phyloP scores from a whole-genome alignment of 495 filamentous ascomycete species.

The Astrothelium subdiscretum region DNA sequence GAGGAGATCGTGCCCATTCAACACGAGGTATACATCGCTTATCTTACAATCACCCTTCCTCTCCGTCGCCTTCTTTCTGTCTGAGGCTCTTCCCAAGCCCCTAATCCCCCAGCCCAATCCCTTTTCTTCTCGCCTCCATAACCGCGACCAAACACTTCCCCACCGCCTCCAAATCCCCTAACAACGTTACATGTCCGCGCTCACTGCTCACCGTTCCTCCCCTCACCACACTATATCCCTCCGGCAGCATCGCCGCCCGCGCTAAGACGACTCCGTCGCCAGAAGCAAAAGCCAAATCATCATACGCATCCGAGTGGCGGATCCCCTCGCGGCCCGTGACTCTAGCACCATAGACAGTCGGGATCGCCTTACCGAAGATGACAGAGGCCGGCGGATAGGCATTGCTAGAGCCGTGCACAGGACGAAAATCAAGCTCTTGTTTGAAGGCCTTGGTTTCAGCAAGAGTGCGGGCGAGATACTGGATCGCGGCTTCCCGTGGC shows the following conservation, averaged over 20 bases:
- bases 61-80: background rate
- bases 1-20: background rate
- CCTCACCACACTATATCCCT: constrained; percentile 59
- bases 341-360: constrained; percentile 70
- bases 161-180: constrained; percentile 76
- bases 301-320: constrained; percentile 66
- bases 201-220: constrained; percentile 69
- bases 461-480: constrained; percentile 71
- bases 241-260: constrained; percentile 71
- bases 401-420: constrained; percentile 49
- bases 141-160: constrained; percentile 62
- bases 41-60: background rate
- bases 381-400: constrained; percentile 70
- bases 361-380: constrained; percentile 79
- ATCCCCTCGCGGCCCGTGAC: constrained; percentile 60
- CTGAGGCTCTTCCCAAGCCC: background rate
- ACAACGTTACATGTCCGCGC: constrained; percentile 70
- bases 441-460: constrained; percentile 62
- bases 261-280: constrained; percentile 89
- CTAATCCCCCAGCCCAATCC: constrained; percentile 50
- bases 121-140: constrained; percentile 51
- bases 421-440: constrained; percentile 49
- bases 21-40: no score
- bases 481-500: constrained; percentile 42
- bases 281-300: constrained; percentile 73